Percentiles rank a stretch among this genome's conserved stretches.
Evolutionary conservation across 768 basidiomycete species (phyloP).

Genomic region (Kwoniella botswanensis): DNA sequence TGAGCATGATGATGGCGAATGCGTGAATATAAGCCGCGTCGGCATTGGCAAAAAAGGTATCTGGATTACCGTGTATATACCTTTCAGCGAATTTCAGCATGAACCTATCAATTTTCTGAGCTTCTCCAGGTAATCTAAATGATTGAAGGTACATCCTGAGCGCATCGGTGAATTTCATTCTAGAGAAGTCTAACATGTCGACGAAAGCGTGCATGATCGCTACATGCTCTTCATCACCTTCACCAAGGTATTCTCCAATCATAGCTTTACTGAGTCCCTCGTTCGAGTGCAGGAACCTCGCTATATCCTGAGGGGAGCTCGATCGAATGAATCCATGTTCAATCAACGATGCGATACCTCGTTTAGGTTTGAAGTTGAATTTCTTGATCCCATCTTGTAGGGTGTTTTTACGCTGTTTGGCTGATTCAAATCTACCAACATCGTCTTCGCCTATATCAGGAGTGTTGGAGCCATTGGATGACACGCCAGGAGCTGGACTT

Average conservation of each 20-base stretch:
- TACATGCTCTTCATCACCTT: constrained; percentile 87
- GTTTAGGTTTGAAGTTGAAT: constrained; percentile 99
- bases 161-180: constrained; percentile 82
- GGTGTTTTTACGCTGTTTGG: constrained; percentile 94
- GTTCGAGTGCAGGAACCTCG: constrained; percentile 79
- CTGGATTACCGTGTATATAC: constrained; percentile 85
- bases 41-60: constrained; percentile 89
- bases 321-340: constrained; percentile 85
- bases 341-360: constrained; percentile 83
- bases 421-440: constrained; percentile 88
- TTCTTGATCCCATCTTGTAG: constrained; percentile 93
- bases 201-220: constrained; percentile 98
- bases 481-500: constrained; percentile 24
- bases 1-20: constrained; percentile 92
- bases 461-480: constrained; percentile 60
- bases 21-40: constrained; percentile 94
- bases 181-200: constrained; percentile 84
- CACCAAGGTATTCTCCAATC: constrained; percentile 98
- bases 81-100: constrained; percentile 99
- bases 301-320: constrained; percentile 75
- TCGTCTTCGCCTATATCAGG: constrained; percentile 81
- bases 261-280: constrained; percentile 93
- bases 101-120: constrained; percentile 97
- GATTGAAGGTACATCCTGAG: constrained; percentile 87
- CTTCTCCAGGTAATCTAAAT: constrained; percentile 94